Evolutionary conservation across 345 rosid species (phyloP).

Genomic region (Heritiera fomes): DNA sequence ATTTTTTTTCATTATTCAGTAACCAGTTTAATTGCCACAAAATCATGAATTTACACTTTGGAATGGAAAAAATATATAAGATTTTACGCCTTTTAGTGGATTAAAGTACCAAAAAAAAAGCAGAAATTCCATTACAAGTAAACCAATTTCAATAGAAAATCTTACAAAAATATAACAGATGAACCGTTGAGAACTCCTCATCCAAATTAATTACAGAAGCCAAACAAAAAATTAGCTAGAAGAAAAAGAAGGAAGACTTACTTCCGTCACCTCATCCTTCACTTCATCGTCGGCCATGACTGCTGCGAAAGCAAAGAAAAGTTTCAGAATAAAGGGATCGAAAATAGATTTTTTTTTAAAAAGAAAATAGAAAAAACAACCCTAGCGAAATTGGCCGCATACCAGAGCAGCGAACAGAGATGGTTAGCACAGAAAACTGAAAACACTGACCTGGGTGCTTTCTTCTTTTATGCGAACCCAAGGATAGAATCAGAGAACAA

Average conservation of each 20-base stretch:
- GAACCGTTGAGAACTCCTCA: background rate
- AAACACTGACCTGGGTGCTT: background rate
- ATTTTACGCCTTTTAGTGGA: too few species aligned
- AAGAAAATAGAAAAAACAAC: background rate
- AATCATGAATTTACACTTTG: background rate
- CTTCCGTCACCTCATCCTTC: constrained; percentile 62
- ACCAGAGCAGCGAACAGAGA: background rate
- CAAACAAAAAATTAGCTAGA: background rate
- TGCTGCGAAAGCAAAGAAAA: background rate
- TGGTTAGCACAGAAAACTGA: background rate
- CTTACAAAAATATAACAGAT: background rate
- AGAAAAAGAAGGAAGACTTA: constrained; percentile 17
- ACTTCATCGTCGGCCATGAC: constrained; percentile 61
- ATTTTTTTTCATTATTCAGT: background rate
- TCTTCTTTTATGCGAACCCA: background rate
- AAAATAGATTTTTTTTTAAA: background rate
- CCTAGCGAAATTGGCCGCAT: background rate
- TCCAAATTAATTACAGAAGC: background rate
- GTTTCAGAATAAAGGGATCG: background rate
- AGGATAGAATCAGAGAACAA: background rate
- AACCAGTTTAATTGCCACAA: background rate
- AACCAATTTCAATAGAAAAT: background rate
- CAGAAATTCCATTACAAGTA: background rate
- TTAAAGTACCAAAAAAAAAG: too few species aligned
- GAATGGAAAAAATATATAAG: background rate